Percentiles rank a stretch among this genome's conserved stretches.
Evolutionary conservation across 2,329 filamentous ascomycete species (phyloP).

Genomic region (Colletotrichum gloeosporioides): DNA sequence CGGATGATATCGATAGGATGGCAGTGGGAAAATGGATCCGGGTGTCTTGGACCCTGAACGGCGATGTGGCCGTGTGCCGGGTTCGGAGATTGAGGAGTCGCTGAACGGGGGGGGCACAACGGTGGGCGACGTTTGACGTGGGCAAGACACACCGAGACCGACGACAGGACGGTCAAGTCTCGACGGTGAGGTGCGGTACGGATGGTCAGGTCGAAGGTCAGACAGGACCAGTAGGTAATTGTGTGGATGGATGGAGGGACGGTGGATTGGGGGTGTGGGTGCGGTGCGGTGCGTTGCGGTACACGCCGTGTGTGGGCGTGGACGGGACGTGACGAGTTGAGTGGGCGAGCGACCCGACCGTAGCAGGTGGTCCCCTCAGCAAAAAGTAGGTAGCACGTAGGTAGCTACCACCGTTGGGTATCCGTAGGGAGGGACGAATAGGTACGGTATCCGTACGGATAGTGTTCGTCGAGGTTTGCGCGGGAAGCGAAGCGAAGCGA

Average conservation of each 20-base stretch:
- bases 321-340: not conserved
- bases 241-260: slow-evolving; percentile 5
- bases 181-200: not conserved
- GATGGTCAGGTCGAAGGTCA: not conserved
- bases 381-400: not conserved
- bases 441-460: not conserved
- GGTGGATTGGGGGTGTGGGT: slow-evolving; percentile 5
- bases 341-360: not conserved
- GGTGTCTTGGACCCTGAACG: slow-evolving; percentile 14
- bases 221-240: not conserved
- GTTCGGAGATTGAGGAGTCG: not conserved
- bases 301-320: not conserved
- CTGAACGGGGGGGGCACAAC: not conserved
- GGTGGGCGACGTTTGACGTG: slow-evolving; percentile 1
- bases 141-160: not conserved
- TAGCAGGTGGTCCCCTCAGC: not conserved
- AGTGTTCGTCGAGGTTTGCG: slow-evolving; percentile 6
- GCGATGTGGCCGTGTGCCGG: slow-evolving; percentile 6
- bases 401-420: not conserved
- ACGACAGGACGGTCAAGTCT: not conserved
- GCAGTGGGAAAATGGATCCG: not conserved
- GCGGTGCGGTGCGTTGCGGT: not conserved
- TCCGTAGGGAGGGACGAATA: not conserved
- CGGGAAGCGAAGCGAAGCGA: slow-evolving; percentile 12
- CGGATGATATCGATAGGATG: not conserved